Evolutionary conservation across 2,329 filamentous ascomycete genomes (phyloP).

Genomic region (Clonostachys sp.): DNA sequence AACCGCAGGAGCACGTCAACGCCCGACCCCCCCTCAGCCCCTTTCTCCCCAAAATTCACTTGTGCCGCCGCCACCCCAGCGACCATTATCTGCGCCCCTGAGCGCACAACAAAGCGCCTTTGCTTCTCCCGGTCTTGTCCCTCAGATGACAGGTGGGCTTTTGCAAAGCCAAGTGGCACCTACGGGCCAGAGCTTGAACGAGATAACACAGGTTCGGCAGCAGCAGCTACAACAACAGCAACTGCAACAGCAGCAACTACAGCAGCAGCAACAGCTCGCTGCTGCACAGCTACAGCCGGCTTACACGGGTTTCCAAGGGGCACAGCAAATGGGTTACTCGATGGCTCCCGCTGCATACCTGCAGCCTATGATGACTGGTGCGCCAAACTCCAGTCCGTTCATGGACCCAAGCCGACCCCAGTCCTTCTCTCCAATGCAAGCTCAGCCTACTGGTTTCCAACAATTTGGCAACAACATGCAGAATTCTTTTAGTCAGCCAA

Average conservation of each 20-base stretch:
- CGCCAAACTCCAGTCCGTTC: slow-evolving; percentile 31
- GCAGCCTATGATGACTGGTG: slow-evolving; percentile 46
- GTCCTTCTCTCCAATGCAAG: slow-evolving; percentile 43
- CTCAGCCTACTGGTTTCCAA: slow-evolving; percentile 62
- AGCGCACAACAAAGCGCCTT: slow-evolving; percentile 72
- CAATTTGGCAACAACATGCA: slow-evolving; percentile 41
- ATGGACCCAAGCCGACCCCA: slow-evolving; percentile 22
- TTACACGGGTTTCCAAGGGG: slow-evolving; percentile 25
- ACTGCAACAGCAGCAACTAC: slow-evolving; percentile 26
- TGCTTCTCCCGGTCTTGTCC: slow-evolving; percentile 68
- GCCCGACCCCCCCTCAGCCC: slow-evolving; percentile 65
- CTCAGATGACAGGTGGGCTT: slow-evolving; percentile 72
- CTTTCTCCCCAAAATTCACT: slow-evolving; percentile 57
- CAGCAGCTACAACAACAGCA: slow-evolving; percentile 49
- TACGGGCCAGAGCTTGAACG: slow-evolving; percentile 71
- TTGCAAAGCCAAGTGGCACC: slow-evolving; percentile 61
- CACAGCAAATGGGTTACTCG: slow-evolving; percentile 31
- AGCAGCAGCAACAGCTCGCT: slow-evolving; percentile 24
- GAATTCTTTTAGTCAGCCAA: slow-evolving; percentile 24
- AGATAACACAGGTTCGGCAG: slow-evolving; percentile 62
- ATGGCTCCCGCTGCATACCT: slow-evolving; percentile 25
- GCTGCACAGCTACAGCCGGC: slow-evolving; percentile 20
- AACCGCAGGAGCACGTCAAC: slow-evolving; percentile 47
- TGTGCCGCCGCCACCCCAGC: slow-evolving; percentile 70
- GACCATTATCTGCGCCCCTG: slow-evolving; percentile 84